Conservation (phyloP, 169 alveolate genomes). For the Plasmodium relictum region DNA sequence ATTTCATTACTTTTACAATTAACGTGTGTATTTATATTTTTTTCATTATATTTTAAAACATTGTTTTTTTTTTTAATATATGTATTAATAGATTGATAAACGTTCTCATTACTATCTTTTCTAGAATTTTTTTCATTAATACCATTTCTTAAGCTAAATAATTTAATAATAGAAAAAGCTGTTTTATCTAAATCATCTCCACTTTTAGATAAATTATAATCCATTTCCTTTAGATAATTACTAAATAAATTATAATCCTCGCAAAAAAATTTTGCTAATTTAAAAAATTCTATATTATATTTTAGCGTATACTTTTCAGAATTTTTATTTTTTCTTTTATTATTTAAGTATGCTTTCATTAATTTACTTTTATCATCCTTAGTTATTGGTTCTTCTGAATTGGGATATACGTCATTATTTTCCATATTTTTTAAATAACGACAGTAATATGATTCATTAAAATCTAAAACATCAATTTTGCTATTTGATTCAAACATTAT, state of each 20-base stretch:
- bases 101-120: neutral
- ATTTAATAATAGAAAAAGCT: slow-evolving; percentile 49
- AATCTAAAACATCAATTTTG: slow-evolving; percentile 4
- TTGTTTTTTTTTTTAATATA: neutral
- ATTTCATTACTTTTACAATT: neutral
- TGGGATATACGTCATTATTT: slow-evolving; percentile 41
- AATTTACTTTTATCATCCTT: slow-evolving; percentile 18
- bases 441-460: slow-evolving; percentile 48
- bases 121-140: neutral
- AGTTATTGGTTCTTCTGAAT: slow-evolving; percentile 65
- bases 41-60: neutral
- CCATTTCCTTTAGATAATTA: slow-evolving; percentile 25
- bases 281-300: slow-evolving; percentile 60
- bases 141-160: slow-evolving; percentile 2
- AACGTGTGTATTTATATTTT: neutral
- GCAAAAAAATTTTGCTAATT: slow-evolving; percentile 40
- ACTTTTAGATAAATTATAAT: neutral
- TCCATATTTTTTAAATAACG: slow-evolving; percentile 13
- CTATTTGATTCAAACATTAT: neutral
- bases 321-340: slow-evolving; percentile 21
- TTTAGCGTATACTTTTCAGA: slow-evolving; percentile 1
- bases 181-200: slow-evolving; percentile 9
- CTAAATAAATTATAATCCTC: slow-evolving; percentile 36
- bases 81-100: neutral
- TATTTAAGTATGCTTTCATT: slow-evolving; percentile 33